Percentiles rank a stretch among this genome's conserved stretches.
Conservation (phyloP, 2,329 filamentous ascomycete species). For the Trichoderma koningiopsis region DNA sequence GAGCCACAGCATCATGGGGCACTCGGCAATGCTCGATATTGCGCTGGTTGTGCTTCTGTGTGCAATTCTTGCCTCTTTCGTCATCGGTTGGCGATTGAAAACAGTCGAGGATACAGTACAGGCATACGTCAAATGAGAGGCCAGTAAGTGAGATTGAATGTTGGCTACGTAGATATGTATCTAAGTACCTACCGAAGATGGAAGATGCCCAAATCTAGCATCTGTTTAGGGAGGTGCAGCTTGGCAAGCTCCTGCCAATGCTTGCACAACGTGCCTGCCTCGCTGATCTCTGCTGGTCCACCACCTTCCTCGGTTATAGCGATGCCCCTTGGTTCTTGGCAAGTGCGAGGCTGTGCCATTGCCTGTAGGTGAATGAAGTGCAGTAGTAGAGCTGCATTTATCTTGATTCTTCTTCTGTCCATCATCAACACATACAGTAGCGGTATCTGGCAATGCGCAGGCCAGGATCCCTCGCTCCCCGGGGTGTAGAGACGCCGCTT, state of each 20-base stretch:
- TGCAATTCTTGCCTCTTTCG: neutral
- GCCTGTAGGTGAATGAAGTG: too few relatives aligned
- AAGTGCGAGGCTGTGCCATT: neutral
- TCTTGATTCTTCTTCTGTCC: neutral
- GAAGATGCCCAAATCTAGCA: neutral
- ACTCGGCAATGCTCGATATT: neutral
- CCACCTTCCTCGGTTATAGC: constrained; percentile 4
- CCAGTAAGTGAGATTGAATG: neutral
- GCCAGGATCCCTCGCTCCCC: neutral
- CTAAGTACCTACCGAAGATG: neutral
- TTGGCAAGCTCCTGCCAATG: constrained; percentile 11
- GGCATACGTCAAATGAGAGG: neutral
- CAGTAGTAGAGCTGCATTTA: neutral
- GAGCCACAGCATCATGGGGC: neutral
- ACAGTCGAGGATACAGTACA: too few relatives aligned
- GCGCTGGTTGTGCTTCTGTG: neutral
- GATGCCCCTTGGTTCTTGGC: neutral
- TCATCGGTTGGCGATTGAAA: neutral
- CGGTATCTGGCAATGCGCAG: neutral
- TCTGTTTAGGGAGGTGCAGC: neutral
- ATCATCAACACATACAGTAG: neutral
- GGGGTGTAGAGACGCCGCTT: neutral
- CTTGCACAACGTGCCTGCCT: constrained; percentile 22
- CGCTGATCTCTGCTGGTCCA: neutral
- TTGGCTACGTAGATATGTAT: neutral